Conservation (phyloP, 768 basidiomycete genomes). For the Amanita molliuscula region DNA sequence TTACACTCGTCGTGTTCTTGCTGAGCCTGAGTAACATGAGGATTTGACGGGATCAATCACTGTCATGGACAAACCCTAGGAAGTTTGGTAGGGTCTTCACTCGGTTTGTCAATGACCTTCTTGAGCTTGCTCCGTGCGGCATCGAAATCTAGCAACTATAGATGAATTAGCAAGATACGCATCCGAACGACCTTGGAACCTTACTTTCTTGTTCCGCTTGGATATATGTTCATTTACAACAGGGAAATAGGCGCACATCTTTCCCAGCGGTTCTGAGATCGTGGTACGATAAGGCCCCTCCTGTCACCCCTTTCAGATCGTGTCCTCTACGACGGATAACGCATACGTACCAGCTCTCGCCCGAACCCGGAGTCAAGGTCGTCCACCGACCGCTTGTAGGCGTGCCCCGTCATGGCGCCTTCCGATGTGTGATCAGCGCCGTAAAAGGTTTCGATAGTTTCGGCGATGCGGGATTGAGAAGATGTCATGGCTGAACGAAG, state of each 20-base stretch:
- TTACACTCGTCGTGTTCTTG: constrained; percentile 93
- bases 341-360: constrained; percentile 67
- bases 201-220: constrained; percentile 95
- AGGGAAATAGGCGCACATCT: constrained; percentile 94
- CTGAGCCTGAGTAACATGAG: constrained; percentile 54
- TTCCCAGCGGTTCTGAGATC: constrained; percentile 90
- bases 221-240: constrained; percentile 86
- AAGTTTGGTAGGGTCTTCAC: constrained; percentile 86
- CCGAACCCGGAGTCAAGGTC: constrained; percentile 83
- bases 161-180: not conserved
- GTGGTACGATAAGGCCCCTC: constrained; percentile 93
- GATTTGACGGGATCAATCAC: not conserved
- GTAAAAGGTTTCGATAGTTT: constrained; percentile 92
- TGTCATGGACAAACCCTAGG: constrained; percentile 47
- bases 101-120: constrained; percentile 85
- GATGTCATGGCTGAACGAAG: constrained; percentile 52
- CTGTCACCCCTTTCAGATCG: constrained; percentile 25
- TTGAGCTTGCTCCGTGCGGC: constrained; percentile 82
- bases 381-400: constrained; percentile 91
- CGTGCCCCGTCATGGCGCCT: constrained; percentile 94
- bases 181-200: not conserved
- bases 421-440: constrained; percentile 76
- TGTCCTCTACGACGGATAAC: not conserved
- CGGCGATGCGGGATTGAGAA: constrained; percentile 87
- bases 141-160: constrained; percentile 90